Evolutionary conservation across 805 yeast genomes (phyloP).

Genomic region (Pichia occidentalis): DNA sequence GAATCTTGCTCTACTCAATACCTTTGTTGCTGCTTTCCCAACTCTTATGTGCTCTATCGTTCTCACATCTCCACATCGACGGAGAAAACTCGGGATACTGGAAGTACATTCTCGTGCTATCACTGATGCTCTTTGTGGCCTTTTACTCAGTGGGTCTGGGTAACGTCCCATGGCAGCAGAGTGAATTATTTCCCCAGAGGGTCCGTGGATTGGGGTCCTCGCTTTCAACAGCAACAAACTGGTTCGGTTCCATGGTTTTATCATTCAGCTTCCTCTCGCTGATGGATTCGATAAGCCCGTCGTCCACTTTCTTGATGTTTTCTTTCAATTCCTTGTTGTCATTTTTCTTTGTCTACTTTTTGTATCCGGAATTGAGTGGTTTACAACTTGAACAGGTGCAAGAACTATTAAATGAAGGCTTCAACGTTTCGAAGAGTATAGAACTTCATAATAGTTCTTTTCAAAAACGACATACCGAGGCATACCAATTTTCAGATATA

Average conservation of each 20-base stretch:
- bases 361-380: constrained; percentile 47
- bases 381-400: constrained; percentile 49
- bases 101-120: constrained; percentile 40
- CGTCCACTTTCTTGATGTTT: constrained; percentile 43
- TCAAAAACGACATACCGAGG: too few species aligned
- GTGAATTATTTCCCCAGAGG: constrained; percentile 49
- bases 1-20: constrained; percentile 39
- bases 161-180: constrained; percentile 54
- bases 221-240: constrained; percentile 31
- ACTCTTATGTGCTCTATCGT: constrained; percentile 46
- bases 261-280: constrained; percentile 48
- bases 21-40: constrained; percentile 42
- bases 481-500: neutral
- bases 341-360: constrained; percentile 38
- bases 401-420: constrained; percentile 38
- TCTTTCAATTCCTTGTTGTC: constrained; percentile 40
- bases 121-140: constrained; percentile 44
- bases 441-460: constrained; percentile 20
- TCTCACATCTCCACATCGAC: constrained; percentile 35
- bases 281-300: constrained; percentile 45
- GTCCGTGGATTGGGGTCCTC: constrained; percentile 46
- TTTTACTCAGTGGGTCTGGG: constrained; percentile 51
- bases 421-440: constrained; percentile 40
- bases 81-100: constrained; percentile 23
- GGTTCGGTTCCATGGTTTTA: constrained; percentile 50